Percentiles rank a stretch among this genome's conserved stretches.
These are phyloP conservation scores for Pisolithus tinctorius DNA, from an alignment of 768 basidiomycete genomes.

Conservation along the genomic window DNA sequence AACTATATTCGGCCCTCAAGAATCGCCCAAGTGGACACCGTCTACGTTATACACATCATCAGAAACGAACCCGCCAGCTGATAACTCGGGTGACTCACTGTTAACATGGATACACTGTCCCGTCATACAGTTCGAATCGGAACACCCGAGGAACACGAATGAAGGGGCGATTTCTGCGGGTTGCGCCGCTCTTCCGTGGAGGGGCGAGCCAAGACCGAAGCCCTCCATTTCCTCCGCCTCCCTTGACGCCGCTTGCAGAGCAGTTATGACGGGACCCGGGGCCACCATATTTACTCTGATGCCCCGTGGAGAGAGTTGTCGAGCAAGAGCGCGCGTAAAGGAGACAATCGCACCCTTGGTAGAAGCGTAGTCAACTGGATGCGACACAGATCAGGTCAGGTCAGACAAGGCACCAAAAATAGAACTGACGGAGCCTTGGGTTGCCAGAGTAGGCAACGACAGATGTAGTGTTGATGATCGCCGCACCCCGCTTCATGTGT, in stretches of 20 bases:
- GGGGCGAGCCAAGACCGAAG: constrained; percentile 41
- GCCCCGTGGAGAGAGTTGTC: constrained; percentile 47
- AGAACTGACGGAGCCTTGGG: constrained; percentile 25
- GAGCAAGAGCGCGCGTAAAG: constrained; percentile 49
- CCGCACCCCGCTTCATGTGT: constrained; percentile 49
- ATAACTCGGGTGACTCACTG: neutral
- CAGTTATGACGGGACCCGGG: constrained; percentile 51
- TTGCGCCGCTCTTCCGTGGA: constrained; percentile 44
- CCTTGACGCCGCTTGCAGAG: constrained; percentile 51
- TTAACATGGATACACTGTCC: constrained; percentile 34
- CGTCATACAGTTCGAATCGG: constrained; percentile 35
- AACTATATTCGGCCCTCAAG: constrained; percentile 1
- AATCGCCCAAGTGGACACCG: constrained; percentile 6
- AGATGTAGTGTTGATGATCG: constrained; percentile 57
- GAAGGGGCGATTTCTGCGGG: constrained; percentile 47
- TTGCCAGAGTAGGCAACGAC: constrained; percentile 41
- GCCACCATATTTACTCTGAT: constrained; percentile 50
- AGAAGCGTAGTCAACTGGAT: constrained; percentile 42
- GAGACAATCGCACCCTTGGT: constrained; percentile 58
- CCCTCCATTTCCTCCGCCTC: constrained; percentile 50
- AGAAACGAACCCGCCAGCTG: neutral
- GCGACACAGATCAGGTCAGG: constrained; percentile 5
- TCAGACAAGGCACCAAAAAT: neutral
- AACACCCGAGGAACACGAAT: constrained; percentile 49
- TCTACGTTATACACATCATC: constrained; percentile 3